Base-by-base conservation (phyloP, 805 yeast genomes). In the Myxozyma monticola region DNA sequence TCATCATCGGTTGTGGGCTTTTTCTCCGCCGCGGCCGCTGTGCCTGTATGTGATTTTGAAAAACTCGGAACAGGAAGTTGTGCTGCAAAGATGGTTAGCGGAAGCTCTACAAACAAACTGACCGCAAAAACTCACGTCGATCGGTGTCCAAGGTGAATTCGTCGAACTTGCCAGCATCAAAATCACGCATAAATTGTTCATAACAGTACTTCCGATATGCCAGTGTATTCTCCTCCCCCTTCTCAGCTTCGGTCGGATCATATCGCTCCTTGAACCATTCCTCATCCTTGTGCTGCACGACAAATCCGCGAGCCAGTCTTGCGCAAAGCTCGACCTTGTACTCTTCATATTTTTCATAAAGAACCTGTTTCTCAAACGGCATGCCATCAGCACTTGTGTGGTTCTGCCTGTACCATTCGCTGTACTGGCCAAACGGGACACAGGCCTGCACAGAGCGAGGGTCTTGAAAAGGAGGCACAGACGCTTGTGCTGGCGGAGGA, bases 201-300 rank as follows among this genome's bases (percentile, higher is more conserved):
- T 31, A 53, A 28, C 43, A 35, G 28, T 25, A 12, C 34, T 45
- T 48, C 25, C 52, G 22, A 37, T 46, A 49, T 17, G 39, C 51
- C 3, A 24, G n/a, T 9, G 41, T 29, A 9, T 24, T 30, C 17
- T 26, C 29, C 22, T 18, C 29, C n/a, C 26, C 20, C 12, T n/a
- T 12, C 31, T 29, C 28, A 7, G 37, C 34, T 6, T 28, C 4
- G n/a, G 30, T 51, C 4, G 53, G 48, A 31, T 40, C 50, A 36
- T 57, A 57, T 10, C 44, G 35, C 34, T 57, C 60, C 25, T 51
- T 45, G 45, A 57, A 57, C 60, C 60, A 57, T n/a, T 43, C 45
- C 22, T 57, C 60, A 29, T 51, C 37, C 12, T 22, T 49, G 37
- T 50, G 59, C 33, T 38, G 44, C 17, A 44, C 43, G 14, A 57